A percentile compares a stretch with the other conserved stretches of the same genome.
Conservation (phyloP, 2,329 filamentous ascomycete genomes). For the Trichoderma koningii region DNA sequence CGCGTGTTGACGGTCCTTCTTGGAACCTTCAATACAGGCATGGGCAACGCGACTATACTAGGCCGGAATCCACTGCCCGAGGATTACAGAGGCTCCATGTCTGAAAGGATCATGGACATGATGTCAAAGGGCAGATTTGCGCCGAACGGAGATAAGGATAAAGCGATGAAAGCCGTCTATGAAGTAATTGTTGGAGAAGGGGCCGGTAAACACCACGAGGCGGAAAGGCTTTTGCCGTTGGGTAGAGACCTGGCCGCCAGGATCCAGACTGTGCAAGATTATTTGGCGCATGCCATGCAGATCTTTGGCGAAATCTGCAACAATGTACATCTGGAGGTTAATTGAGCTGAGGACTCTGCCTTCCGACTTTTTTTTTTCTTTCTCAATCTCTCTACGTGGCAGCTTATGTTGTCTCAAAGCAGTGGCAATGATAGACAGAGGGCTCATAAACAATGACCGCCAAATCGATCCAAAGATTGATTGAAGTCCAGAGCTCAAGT, state of each 20-base stretch:
- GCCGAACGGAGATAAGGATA: conserved; percentile 20
- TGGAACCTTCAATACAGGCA: conserved; percentile 19
- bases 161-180: conserved; percentile 18
- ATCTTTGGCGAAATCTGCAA: conserved; percentile 6
- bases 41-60: conserved; percentile 11
- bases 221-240: conserved; percentile 4
- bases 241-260: conserved; percentile 6
- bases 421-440: too few species aligned
- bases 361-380: not conserved
- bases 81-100: conserved; percentile 10
- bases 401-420: too few species aligned
- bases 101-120: not conserved
- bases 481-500: too few species aligned
- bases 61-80: not conserved
- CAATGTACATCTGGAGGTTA: conserved; percentile 4
- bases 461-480: too few species aligned
- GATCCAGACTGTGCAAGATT: conserved; percentile 3
- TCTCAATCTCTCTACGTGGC: too few species aligned
- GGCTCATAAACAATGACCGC: too few species aligned
- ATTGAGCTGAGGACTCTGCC: not conserved
- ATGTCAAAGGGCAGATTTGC: conserved; percentile 14
- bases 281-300: not conserved
- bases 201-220: conserved; percentile 1
- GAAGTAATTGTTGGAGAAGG: conserved; percentile 17
- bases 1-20: conserved; percentile 18